phyloP scores from a whole-genome alignment of 2,329 filamentous ascomycete species.

The Zarea fungicola region DNA sequence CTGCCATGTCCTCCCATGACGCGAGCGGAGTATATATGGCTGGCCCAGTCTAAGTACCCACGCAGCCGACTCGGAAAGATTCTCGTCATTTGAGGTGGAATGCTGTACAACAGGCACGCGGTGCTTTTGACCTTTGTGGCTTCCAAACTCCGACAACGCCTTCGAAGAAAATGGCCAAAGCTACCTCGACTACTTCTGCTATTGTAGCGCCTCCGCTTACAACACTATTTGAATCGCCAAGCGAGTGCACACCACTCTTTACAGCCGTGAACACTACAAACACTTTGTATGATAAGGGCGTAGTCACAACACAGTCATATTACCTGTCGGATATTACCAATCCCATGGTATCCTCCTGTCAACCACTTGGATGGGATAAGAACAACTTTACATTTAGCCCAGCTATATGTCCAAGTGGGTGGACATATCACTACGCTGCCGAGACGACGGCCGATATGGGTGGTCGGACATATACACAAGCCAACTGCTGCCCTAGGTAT shows the following conservation, averaged over 20 bases:
- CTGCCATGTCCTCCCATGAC: too few relatives aligned
- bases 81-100: too few relatives aligned
- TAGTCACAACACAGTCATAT: not conserved
- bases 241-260: slow-evolving; percentile 1
- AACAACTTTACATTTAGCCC: slow-evolving; percentile 7
- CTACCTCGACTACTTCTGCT: not conserved
- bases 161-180: not conserved
- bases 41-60: too few relatives aligned
- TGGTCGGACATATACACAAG: not conserved
- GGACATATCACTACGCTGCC: not conserved
- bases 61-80: too few relatives aligned
- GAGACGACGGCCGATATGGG: not conserved
- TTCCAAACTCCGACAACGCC: too few relatives aligned
- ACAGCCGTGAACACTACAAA: not conserved
- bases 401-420: slow-evolving; percentile 6
- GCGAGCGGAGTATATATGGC: too few relatives aligned
- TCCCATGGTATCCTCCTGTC: not conserved
- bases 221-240: not conserved
- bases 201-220: not conserved
- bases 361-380: slow-evolving; percentile 4
- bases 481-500: slow-evolving; percentile 5
- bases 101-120: too few relatives aligned
- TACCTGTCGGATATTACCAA: slow-evolving; percentile 1
- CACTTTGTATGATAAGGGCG: not conserved
- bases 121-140: too few relatives aligned